These are phyloP conservation scores for Seiridium cupressi DNA, from an alignment of 2,329 filamentous ascomycete genomes.

Conservation along the genomic window DNA sequence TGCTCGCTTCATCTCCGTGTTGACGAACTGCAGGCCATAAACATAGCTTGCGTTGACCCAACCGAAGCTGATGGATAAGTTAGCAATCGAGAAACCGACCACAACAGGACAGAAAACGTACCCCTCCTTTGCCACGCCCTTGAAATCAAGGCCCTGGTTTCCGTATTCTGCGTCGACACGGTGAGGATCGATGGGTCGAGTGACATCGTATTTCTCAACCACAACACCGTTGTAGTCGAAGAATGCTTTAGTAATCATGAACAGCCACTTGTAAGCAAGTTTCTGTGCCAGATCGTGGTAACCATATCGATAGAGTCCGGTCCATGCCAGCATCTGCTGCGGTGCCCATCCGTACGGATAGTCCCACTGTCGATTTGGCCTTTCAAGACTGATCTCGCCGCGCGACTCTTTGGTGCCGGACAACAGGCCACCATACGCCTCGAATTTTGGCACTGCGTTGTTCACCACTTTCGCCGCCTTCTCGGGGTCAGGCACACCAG, in stretches of 20 bases:
- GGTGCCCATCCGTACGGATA: constrained; percentile 98
- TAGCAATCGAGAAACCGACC: constrained; percentile 6
- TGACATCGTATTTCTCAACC: constrained; percentile 98
- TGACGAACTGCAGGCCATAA: constrained; percentile 85
- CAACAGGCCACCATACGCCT: constrained; percentile 82
- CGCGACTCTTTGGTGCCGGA: constrained; percentile 89
- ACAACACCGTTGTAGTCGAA: constrained; percentile 98
- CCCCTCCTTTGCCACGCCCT: constrained; percentile 94
- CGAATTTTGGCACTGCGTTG: constrained; percentile 81
- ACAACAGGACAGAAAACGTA: constrained; percentile 47
- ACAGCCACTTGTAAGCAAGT: constrained; percentile 93
- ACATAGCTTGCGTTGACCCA: constrained; percentile 99
- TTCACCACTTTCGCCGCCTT: constrained; percentile 83
- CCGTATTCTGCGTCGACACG: constrained; percentile 96
- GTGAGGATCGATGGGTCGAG: constrained; percentile 83
- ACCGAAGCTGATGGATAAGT: constrained; percentile 66
- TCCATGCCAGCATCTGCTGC: constrained; percentile 98
- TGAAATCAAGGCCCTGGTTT: constrained; percentile 94
- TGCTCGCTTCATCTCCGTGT: constrained; percentile 84
- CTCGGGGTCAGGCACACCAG: constrained; percentile 78
- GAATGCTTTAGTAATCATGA: constrained; percentile 98
- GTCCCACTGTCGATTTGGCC: constrained; percentile 97
- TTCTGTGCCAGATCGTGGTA: constrained; percentile 88
- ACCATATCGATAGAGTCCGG: constrained; percentile 84
- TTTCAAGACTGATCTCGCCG: constrained; percentile 72